Evolutionary conservation across 75 land plant species (phyloP).

Genomic region (Pinus tabuliformis): DNA sequence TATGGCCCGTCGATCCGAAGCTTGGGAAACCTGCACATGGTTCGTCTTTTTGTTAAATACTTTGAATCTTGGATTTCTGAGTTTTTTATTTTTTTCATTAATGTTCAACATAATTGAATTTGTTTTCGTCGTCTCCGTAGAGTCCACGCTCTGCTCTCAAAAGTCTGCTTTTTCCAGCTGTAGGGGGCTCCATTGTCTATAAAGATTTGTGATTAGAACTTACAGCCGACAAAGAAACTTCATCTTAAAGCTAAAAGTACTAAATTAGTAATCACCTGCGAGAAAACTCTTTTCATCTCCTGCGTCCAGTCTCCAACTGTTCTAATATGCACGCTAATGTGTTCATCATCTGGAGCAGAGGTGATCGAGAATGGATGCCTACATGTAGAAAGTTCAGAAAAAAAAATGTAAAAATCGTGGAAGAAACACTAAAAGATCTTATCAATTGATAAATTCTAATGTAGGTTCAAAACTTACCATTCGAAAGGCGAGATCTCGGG

Average conservation of each 20-base stretch:
- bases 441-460: neutral
- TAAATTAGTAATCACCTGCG: slow-evolving; percentile 18
- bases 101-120: neutral
- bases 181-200: slow-evolving; percentile 53
- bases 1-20: slow-evolving; percentile 63
- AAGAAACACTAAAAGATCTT: neutral
- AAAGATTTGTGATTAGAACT: neutral
- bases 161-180: slow-evolving; percentile 60
- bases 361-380: slow-evolving; percentile 78
- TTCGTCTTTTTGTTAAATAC: neutral
- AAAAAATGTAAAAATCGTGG: neutral
- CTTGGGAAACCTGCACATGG: slow-evolving; percentile 36
- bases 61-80: neutral
- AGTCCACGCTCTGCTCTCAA: slow-evolving; percentile 48
- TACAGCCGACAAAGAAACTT: no score
- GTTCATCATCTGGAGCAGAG: slow-evolving; percentile 58
- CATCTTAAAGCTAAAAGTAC: neutral
- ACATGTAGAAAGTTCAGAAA: neutral
- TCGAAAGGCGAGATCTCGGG: slow-evolving; percentile 70
- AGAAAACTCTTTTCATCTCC: slow-evolving; percentile 32
- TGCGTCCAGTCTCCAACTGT: slow-evolving; percentile 56
- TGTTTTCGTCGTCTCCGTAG: neutral
- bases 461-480: slow-evolving; percentile 37
- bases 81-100: neutral
- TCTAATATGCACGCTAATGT: slow-evolving; percentile 62